Evolutionary conservation across 805 yeast genomes (phyloP), one percentile per base, ranked within the genome.

Genomic region (Hanseniaspora guilliermondii): DNA sequence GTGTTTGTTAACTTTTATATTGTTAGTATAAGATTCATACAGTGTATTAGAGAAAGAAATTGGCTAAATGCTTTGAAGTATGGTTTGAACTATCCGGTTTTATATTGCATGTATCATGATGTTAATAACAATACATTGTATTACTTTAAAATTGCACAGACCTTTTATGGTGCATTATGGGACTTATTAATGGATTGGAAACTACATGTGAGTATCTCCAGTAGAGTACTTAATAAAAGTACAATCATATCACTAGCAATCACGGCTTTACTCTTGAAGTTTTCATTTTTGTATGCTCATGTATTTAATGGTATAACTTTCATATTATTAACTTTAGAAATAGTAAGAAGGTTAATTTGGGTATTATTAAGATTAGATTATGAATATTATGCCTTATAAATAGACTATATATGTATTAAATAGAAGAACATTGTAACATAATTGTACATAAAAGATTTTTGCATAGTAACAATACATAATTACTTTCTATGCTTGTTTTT

Each of bases 181-280:
- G 99, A 93, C 66, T 67, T 91, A 12, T 76, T 76, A 49, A 79
- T 79, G 75, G 99, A 93, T 70, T 93, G 98, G 98, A 79, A 80
- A 44, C 72, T 87, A 48, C 75, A 76, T 11, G 61, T 8, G 72
- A 84, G 61, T 72, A 71, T 45, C 58, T 57, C 52, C 1, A 39
- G 24, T 17, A 46, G 56, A 37, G 61, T 62, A 35, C 58, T 65
- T 8, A 57, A 56, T 42, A 11, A 55, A 37, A 64, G 73, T 36
- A 89, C 89, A 65, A 76, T 74, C 59, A 44, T 17, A 11, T 14
- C 66, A 0, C 87, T 86, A 0, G 77, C 84, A 1, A 45, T 68
- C 0, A 58, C 77, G 19, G 96, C 91, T 68, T 75, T 83, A 39
- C 57, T 74, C 6, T 69, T 87, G 21, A 74, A 97, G 57, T 88